A percentile compares a stretch with the other conserved stretches of the same genome.
These are phyloP conservation scores for Blastocystis sp. DNA, from an alignment of 352 stramenopile genomes.

Conservation along the genomic window DNA sequence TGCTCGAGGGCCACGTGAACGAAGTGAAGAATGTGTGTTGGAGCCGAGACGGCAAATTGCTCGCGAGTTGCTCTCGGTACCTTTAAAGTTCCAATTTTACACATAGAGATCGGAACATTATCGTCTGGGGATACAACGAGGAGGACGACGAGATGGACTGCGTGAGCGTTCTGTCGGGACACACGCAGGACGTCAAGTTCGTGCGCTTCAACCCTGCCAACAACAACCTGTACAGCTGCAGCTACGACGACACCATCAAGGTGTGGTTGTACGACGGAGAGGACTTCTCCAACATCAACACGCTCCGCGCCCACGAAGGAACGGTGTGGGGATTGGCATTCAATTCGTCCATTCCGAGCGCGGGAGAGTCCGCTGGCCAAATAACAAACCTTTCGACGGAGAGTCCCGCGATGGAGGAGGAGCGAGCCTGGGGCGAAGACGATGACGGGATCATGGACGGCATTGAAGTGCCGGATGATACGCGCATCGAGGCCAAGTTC, in stretches of 20 bases:
- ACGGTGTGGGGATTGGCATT: constrained; percentile 89
- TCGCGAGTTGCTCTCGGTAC: constrained; percentile 87
- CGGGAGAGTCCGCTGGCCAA: constrained; percentile 69
- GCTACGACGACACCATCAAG: constrained; percentile 92
- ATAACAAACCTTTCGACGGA: too few species aligned
- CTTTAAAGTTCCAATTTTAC: constrained; percentile 56
- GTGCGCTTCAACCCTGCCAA: constrained; percentile 85
- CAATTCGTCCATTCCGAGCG: constrained; percentile 69
- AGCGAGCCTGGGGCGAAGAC: constrained; percentile 73
- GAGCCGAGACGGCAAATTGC: constrained; percentile 84
- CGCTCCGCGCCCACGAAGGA: constrained; percentile 82
- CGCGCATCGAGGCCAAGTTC: constrained; percentile 72
- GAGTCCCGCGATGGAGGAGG: neutral
- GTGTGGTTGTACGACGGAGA: constrained; percentile 89
- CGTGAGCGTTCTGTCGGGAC: constrained; percentile 89
- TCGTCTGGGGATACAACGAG: constrained; percentile 72
- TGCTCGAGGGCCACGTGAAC: constrained; percentile 93
- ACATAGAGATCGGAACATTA: constrained; percentile 46
- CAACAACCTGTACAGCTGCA: constrained; percentile 77
- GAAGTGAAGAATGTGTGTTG: constrained; percentile 92
- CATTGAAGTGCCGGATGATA: constrained; percentile 30
- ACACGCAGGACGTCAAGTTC: constrained; percentile 92
- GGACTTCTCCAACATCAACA: constrained; percentile 91
- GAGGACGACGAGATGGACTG: constrained; percentile 92
- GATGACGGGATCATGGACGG: constrained; percentile 1